Conservation (phyloP, 768 basidiomycete species). For the Boletus subcaerulescens region DNA sequence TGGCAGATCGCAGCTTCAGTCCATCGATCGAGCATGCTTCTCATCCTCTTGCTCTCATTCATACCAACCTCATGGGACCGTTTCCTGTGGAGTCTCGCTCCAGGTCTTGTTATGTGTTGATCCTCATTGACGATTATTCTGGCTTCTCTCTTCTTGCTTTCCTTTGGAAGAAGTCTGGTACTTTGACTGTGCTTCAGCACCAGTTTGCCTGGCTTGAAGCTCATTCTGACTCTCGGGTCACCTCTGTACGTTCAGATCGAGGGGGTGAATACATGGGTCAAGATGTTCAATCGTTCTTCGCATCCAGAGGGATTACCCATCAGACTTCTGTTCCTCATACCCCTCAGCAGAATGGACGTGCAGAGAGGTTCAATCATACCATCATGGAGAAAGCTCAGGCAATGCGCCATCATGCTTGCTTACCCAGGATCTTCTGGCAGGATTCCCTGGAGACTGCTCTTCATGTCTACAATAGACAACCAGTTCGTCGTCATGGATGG, state of each 20-base stretch:
- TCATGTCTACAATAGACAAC: neutral
- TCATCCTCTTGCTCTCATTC: neutral
- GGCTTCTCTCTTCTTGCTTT: neutral
- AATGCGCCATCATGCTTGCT: neutral
- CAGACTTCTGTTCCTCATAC: neutral
- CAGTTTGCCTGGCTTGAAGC: neutral
- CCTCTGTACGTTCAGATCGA: neutral
- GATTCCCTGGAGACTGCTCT: neutral
- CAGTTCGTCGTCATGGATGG: neutral
- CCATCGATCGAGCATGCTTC: neutral
- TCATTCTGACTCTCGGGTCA: neutral
- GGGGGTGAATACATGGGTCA: neutral
- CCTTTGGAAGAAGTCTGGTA: neutral
- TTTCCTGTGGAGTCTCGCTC: neutral
- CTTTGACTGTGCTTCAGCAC: neutral
- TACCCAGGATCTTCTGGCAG: neutral
- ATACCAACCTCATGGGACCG: neutral
- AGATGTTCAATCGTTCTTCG: neutral
- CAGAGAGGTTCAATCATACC: neutral
- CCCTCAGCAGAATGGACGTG: neutral
- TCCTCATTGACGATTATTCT: neutral
- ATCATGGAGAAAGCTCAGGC: neutral
- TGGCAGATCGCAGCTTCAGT: neutral
- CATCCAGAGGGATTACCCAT: neutral
- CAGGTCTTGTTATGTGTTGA: accelerated